A percentile compares a stretch with the other conserved stretches of the same genome.
phyloP scores from a whole-genome alignment of 176 grass and related monocot genomes.

The Alopecurus myosuroides region DNA sequence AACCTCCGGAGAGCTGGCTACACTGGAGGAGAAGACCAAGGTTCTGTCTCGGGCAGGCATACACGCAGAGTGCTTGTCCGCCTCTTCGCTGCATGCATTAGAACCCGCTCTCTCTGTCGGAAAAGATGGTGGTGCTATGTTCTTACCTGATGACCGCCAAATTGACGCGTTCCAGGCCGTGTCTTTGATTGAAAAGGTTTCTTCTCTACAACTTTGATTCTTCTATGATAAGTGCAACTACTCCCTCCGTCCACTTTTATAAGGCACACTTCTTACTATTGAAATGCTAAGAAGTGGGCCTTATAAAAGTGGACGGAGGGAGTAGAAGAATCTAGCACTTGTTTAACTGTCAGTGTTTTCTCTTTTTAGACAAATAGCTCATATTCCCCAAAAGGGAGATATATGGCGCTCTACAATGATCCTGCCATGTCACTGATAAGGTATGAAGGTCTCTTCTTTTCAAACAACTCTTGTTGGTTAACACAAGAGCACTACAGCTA shows the following conservation, averaged over 20 bases:
- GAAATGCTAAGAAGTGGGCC: too few relatives aligned
- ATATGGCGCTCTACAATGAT: conserved; percentile 80
- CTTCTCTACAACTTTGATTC: neutral
- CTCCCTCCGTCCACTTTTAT: too few relatives aligned
- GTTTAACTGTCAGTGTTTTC: neutral
- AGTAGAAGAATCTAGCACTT: neutral
- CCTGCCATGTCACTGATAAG: conserved; percentile 75
- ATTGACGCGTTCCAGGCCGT: conserved; percentile 73
- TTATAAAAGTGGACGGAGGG: too few relatives aligned
- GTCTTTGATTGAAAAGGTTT: conserved; percentile 89
- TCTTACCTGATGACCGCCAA: conserved; percentile 73
- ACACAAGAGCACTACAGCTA: neutral
- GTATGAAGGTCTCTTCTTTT: conserved; percentile 35
- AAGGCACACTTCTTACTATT: too few relatives aligned
- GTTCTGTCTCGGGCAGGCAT: conserved; percentile 61
- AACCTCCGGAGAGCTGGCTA: conserved; percentile 46
- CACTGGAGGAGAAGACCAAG: conserved; percentile 58
- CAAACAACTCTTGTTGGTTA: conserved; percentile 1
- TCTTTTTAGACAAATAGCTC: conserved; percentile 61
- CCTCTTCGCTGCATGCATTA: conserved; percentile 39
- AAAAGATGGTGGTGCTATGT: conserved; percentile 63
- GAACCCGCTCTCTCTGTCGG: conserved; percentile 67
- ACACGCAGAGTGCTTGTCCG: conserved; percentile 56
- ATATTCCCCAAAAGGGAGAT: conserved; percentile 68
- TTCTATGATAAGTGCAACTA: neutral